Evolutionary conservation across 2,329 filamentous ascomycete species (phyloP).

Genomic region (Drechslerella dactyloides): DNA sequence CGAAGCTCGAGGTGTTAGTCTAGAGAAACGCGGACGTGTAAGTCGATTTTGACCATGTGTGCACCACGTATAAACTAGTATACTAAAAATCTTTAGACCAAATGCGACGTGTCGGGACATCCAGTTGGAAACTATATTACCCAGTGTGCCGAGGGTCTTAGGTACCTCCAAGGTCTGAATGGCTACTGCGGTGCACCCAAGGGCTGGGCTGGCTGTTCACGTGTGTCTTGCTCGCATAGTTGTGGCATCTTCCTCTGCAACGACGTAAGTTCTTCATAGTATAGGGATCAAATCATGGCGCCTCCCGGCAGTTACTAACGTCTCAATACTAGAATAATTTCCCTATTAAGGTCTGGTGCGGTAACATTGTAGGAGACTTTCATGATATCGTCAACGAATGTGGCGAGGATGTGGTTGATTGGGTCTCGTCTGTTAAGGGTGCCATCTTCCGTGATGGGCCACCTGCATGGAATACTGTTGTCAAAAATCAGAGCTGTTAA

Average conservation of each 20-base stretch:
- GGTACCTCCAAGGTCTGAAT: background rate
- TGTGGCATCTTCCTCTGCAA: background rate
- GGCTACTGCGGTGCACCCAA: background rate
- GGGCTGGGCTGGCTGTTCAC: background rate
- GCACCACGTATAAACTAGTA: background rate
- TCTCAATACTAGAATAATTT: slow-evolving; percentile 13
- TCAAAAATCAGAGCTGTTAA: slow-evolving; percentile 6
- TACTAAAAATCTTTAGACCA: background rate
- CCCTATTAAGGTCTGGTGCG: background rate
- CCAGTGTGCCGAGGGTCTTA: background rate
- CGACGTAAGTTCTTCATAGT: background rate
- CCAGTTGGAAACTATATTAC: background rate
- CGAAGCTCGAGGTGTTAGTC: background rate
- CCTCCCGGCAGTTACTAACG: slow-evolving; percentile 1
- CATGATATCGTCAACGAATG: background rate
- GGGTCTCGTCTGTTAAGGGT: slow-evolving; percentile 1
- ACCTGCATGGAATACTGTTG: slow-evolving; percentile 6
- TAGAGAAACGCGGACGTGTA: background rate
- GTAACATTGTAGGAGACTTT: slow-evolving; percentile 8
- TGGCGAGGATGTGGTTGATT: background rate
- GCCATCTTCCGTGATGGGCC: slow-evolving; percentile 1
- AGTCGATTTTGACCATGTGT: background rate
- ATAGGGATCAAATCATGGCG: background rate
- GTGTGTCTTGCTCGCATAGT: background rate
- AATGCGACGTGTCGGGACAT: background rate